Base-by-base conservation (phyloP, 371 early-diverging fungal species). In the Mortierella sp. region DNA sequence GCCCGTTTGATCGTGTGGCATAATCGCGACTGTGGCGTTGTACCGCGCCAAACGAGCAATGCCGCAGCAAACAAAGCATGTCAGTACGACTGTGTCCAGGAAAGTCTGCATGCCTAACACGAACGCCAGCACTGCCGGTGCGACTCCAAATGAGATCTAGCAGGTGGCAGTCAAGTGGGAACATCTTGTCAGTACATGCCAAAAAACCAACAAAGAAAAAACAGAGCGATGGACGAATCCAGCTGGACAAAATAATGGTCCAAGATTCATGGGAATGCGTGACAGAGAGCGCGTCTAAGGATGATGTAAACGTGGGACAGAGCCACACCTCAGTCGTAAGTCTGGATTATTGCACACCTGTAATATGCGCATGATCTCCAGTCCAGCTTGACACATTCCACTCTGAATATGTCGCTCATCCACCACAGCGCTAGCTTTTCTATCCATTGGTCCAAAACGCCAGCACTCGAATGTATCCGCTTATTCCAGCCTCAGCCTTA, bases 21-120 rank as follows among this genome's bases (percentile, higher is more conserved):
- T 60, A 42, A 85, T 81, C 9, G 94, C 93, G 0, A 95, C 92
- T 0, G 95, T 94, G 8, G 94, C 94, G 70, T 96, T 96, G 80
- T 89, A 96, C 24, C 95, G 82, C 6, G 96, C 96, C 54, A 96
- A 81, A 39, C 96, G 89, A 27, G 95, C 91, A 59, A 95, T 89
- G 27, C 95, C 96, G 67, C 95, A 94, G 70, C 89, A 89, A 17
- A 96, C 92, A 86, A 96, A 96, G 79, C 92, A 91, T 0, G 90
- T 85, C 69, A 96, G 82, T 3, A 92, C 86, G 23, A 87, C 72
- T 14, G 90, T 84, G 75, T 96, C 97, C 19, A 92, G 70, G 61
- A 88, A 86, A 28, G 92, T 90, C 59, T 93, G 93, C 83, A 96
- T 87, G 26, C 97, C 97, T 53, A 93, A 86, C 54, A 92, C 93